Percentiles rank a stretch among this genome's conserved stretches.
Evolutionary conservation across 2,329 filamentous ascomycete genomes (phyloP).

Genomic region (Aspergillus tanneri): DNA sequence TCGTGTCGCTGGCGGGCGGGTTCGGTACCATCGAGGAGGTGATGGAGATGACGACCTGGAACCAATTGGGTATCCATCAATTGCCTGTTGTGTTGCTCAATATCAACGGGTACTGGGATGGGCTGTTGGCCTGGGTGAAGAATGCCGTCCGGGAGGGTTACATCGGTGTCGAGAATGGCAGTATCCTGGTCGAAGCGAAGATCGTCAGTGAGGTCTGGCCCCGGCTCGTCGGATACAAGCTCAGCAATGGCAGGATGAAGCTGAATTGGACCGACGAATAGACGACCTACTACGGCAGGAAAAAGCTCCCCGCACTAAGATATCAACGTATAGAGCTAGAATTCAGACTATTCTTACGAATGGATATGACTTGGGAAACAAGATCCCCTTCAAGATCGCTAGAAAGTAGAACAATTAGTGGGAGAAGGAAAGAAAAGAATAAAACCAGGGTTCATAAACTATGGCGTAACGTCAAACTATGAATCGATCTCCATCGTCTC

Average conservation of each 20-base stretch:
- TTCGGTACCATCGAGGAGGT: slow-evolving; percentile 96
- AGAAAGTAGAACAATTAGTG: no score
- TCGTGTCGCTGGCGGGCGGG: slow-evolving; percentile 83
- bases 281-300: no score
- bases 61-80: slow-evolving; percentile 89
- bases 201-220: slow-evolving; percentile 70
- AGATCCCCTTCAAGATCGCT: no score
- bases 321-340: not conserved
- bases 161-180: slow-evolving; percentile 66
- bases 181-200: slow-evolving; percentile 76
- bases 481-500: slow-evolving; percentile 60
- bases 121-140: slow-evolving; percentile 76
- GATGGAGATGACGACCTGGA: slow-evolving; percentile 92
- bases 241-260: slow-evolving; percentile 72
- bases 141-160: slow-evolving; percentile 76
- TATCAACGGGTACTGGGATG: slow-evolving; percentile 88
- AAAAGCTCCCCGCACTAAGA: no score
- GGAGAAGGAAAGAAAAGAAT: not conserved
- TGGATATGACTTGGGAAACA: no score
- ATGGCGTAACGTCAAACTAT: slow-evolving; percentile 35
- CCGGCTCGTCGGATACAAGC: slow-evolving; percentile 70
- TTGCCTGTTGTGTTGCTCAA: slow-evolving; percentile 79
- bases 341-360: not conserved
- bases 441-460: slow-evolving; percentile 29
- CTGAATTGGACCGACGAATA: slow-evolving; percentile 75